Percentiles rank a stretch among this genome's conserved stretches.
phyloP scores from a whole-genome alignment of 2,329 filamentous ascomycete genomes.

The Whalleya microplaca region DNA sequence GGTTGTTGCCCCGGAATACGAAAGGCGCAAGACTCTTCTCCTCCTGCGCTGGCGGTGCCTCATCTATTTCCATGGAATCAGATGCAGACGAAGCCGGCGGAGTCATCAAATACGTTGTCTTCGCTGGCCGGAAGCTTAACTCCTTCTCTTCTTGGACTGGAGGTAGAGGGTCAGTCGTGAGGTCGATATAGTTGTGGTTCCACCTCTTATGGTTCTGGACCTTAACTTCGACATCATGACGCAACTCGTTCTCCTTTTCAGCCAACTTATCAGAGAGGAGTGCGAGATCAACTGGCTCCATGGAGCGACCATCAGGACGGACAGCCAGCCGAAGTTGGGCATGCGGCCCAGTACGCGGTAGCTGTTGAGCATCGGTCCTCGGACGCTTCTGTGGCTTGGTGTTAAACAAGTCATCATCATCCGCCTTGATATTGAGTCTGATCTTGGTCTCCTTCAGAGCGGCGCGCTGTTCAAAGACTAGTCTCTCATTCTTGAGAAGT shows the following conservation, averaged over 20 bases:
- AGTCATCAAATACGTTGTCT: constrained; percentile 71
- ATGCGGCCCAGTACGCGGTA: constrained; percentile 59
- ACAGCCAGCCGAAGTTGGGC: constrained; percentile 71
- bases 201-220: constrained; percentile 87
- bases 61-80: constrained; percentile 61
- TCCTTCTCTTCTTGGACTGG: constrained; percentile 71
- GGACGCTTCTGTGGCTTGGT: constrained; percentile 76
- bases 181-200: constrained; percentile 88
- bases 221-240: constrained; percentile 82
- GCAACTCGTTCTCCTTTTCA: constrained; percentile 81
- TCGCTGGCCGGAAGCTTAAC: constrained; percentile 70
- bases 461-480: constrained; percentile 80
- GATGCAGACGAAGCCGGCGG: constrained; percentile 61
- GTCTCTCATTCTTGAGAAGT: constrained; percentile 72
- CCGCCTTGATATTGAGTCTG: constrained; percentile 84
- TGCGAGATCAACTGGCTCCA: constrained; percentile 76
- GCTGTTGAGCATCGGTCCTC: constrained; percentile 64
- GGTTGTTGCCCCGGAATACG: constrained; percentile 50
- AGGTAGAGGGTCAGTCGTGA: constrained; percentile 83
- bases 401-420: constrained; percentile 92
- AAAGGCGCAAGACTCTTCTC: constrained; percentile 41
- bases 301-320: constrained; percentile 69
- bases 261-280: constrained; percentile 75
- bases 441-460: constrained; percentile 87
- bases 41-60: constrained; percentile 37